Evolutionary conservation across 805 yeast species (phyloP).

Genomic region (Candida quercuum): DNA sequence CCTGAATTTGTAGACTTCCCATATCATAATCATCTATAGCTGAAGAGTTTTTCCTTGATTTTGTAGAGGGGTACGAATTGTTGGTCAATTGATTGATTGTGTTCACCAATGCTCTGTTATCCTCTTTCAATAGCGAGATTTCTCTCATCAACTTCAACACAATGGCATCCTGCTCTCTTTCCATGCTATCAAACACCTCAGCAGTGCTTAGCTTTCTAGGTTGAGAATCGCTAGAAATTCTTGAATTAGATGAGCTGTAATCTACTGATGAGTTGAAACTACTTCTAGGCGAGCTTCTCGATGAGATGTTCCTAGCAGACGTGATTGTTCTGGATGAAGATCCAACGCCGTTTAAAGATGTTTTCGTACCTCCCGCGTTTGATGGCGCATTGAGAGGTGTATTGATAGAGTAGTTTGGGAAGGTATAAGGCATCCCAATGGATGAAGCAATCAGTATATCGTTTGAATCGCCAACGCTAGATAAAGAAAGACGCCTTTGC

Average conservation of each 20-base stretch:
- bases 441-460: conserved; percentile 18
- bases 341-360: too few species aligned
- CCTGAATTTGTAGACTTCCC: too few species aligned
- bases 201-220: conserved; percentile 32
- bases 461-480: conserved; percentile 9
- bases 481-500: conserved; percentile 16
- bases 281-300: conserved; percentile 17
- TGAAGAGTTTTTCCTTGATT: background rate
- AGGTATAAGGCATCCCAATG: conserved; percentile 19
- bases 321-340: conserved; percentile 11
- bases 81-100: conserved; percentile 17
- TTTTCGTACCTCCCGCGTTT: conserved; percentile 1
- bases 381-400: conserved; percentile 8
- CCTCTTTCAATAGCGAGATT: conserved; percentile 47
- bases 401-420: background rate
- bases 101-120: conserved; percentile 35
- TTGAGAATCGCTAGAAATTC: conserved; percentile 17
- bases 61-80: background rate
- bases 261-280: conserved; percentile 10
- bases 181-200: conserved; percentile 55
- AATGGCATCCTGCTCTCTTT: conserved; percentile 71
- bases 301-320: conserved; percentile 5
- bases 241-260: conserved; percentile 3
- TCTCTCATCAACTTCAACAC: conserved; percentile 63
- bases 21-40: background rate